Percentiles rank a stretch among this genome's conserved stretches.
These are phyloP conservation scores for Escovopsis sp. DNA, from an alignment of 2,329 filamentous ascomycete genomes.

Conservation along the genomic window DNA sequence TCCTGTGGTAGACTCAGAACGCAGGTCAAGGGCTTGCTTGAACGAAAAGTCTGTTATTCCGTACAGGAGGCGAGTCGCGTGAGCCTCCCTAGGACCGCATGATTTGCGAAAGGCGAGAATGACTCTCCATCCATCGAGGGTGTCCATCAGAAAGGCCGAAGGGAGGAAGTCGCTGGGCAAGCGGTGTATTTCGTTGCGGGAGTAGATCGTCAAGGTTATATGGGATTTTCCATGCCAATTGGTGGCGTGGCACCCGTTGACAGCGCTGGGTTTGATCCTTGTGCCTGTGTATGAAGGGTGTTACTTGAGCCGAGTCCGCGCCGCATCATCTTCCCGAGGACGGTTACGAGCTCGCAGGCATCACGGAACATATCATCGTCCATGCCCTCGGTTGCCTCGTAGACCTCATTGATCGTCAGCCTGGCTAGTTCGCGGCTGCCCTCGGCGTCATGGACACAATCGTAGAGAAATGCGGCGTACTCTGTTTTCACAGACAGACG, in stretches of 20 bases:
- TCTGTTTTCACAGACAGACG: slow-evolving; percentile 84
- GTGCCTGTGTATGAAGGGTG: slow-evolving; percentile 18
- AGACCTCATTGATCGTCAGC: slow-evolving; percentile 76
- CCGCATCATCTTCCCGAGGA: slow-evolving; percentile 80
- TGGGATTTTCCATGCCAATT: slow-evolving; percentile 30
- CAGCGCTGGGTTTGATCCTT: slow-evolving; percentile 15
- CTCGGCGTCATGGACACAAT: slow-evolving; percentile 73
- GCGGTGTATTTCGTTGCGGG: too few species aligned
- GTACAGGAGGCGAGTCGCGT: too few species aligned
- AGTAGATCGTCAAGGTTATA: slow-evolving; percentile 13
- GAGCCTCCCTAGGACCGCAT: too few species aligned
- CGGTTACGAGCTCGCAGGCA: slow-evolving; percentile 73
- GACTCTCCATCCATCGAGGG: too few species aligned
- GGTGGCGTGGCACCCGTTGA: slow-evolving; percentile 12
- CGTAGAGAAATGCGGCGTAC: slow-evolving; percentile 84
- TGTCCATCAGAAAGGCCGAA: too few species aligned
- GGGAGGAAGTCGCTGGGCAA: too few species aligned
- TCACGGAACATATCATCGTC: slow-evolving; percentile 92
- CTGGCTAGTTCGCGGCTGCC: slow-evolving; percentile 64
- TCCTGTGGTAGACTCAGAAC: too few species aligned
- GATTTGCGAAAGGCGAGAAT: too few species aligned
- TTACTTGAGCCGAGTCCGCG: slow-evolving; percentile 40
- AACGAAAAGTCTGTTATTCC: too few species aligned
- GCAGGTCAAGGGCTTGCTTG: too few species aligned
- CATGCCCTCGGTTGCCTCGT: slow-evolving; percentile 81